Conservation (phyloP, 805 yeast genomes). For the Pichia deserticola region DNA sequence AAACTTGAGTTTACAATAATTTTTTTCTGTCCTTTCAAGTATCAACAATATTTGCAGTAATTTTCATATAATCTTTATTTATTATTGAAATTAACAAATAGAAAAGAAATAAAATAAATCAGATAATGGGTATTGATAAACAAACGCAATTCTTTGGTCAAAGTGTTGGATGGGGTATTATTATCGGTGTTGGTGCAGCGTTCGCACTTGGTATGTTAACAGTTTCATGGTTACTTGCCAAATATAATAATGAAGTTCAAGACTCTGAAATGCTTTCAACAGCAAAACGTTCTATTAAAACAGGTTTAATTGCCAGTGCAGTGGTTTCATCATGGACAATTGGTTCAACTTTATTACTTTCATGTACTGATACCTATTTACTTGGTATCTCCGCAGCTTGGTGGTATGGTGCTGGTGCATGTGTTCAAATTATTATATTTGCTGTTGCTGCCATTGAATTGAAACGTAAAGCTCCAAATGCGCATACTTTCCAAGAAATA, state of each 20-base stretch:
- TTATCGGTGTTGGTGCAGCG: slow-evolving; percentile 40
- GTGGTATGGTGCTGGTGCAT: slow-evolving; percentile 30
- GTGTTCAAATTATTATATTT: slow-evolving; percentile 29
- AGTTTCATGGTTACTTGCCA: slow-evolving; percentile 28
- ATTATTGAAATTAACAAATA: too few relatives aligned
- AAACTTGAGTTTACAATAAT: too few relatives aligned
- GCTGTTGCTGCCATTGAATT: slow-evolving; percentile 28
- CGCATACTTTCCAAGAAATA: slow-evolving; percentile 31
- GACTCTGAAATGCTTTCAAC: slow-evolving; percentile 36
- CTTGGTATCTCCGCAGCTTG: slow-evolving; percentile 32
- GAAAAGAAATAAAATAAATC: too few relatives aligned
- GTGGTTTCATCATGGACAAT: slow-evolving; percentile 33
- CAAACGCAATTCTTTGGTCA: slow-evolving; percentile 14
- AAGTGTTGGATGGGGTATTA: slow-evolving; percentile 33
- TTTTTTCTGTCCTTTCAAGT: too few relatives aligned
- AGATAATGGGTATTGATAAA: too few relatives aligned
- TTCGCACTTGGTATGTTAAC: slow-evolving; percentile 34
- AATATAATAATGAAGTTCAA: slow-evolving; percentile 34
- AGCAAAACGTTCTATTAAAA: slow-evolving; percentile 31
- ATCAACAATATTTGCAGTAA: too few relatives aligned
- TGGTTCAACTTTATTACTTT: slow-evolving; percentile 26
- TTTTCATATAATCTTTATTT: too few relatives aligned
- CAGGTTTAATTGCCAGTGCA: slow-evolving; percentile 31
- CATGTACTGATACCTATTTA: slow-evolving; percentile 26
- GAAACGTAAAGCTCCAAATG: slow-evolving; percentile 30